Base-by-base conservation (phyloP, 495 filamentous ascomycete species). In the Penicillium herquei region DNA sequence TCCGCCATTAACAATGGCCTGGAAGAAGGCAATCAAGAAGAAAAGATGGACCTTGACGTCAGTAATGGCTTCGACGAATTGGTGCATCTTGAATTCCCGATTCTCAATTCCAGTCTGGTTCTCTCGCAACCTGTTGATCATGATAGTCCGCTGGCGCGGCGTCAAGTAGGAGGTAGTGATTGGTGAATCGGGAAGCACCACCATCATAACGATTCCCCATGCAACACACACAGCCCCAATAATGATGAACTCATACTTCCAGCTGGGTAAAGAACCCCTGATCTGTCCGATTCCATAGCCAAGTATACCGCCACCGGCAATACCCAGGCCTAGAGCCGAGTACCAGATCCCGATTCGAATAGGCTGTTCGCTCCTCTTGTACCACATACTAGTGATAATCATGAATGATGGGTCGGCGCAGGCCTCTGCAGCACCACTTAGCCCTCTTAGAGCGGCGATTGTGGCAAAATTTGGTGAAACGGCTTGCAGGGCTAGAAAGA, bases 261-360 rank as follows among this genome's bases (percentile, higher is more conserved):
- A 82, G 1, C 75, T 79, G 6, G 77, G 71, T 35, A 83, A 67
- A n/a, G 72, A 66, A 45, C 81, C 81, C 45, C 63, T 69, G 52
- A 84, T 78, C 41, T 81, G 73, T 1, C 81, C 80, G 39, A 84
- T 83, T 0, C 75, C 84, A 59, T 85, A 86, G 0, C 83, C 81
- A 0, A 86, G 60, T 3, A 86, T 65, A 0, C 83, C 84, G 33
- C 82, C 82, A 1, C 81, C 69, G 7, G 81, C 80, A 54, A 84
- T 82, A 5, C 81, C 82, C 9, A 84, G 54, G 0, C 82, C 82
- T 46, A 83, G 83, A 11, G 78, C 79, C 3, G 80, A 79, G 58
- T 85, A 86, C 81, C 81, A 86, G 3, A 81, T 53, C 7, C 80
- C 82, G 41, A 85, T 80, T 13, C 83, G 76, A 3, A 84, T 65